Conservation (phyloP, 1,284 basidiomycete genomes). For the Inonotus hispidus region DNA sequence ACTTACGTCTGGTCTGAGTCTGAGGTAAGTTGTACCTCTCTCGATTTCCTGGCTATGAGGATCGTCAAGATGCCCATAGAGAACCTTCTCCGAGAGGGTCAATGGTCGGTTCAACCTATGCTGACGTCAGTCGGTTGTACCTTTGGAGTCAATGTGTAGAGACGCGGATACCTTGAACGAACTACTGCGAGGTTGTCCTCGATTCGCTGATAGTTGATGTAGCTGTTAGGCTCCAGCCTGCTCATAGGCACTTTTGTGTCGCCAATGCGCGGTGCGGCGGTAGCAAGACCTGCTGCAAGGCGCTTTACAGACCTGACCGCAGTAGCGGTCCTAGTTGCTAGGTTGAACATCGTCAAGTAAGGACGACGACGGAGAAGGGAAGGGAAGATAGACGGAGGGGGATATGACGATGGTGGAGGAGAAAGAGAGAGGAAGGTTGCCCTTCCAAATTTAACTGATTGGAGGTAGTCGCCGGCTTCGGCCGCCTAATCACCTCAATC, state of each 20-base stretch:
- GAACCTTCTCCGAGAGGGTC: slow-evolving; percentile 96
- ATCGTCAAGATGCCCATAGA: slow-evolving; percentile 98
- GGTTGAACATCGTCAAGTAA: slow-evolving; percentile 64
- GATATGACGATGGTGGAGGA: slow-evolving; percentile 8
- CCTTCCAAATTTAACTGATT: neutral
- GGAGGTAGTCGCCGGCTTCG: slow-evolving; percentile 1
- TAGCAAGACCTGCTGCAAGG: slow-evolving; percentile 71
- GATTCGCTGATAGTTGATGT: slow-evolving; percentile 97
- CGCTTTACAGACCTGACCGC: slow-evolving; percentile 56
- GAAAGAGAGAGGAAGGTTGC: neutral
- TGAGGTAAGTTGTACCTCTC: slow-evolving; percentile 89
- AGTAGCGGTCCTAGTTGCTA: slow-evolving; percentile 54
- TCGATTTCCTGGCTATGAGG: slow-evolving; percentile 85
- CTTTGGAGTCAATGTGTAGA: neutral
- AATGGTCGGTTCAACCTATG: slow-evolving; percentile 85
- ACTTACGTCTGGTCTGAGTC: slow-evolving; percentile 91
- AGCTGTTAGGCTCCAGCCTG: slow-evolving; percentile 78
- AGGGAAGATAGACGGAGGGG: neutral
- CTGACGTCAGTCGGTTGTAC: slow-evolving; percentile 13
- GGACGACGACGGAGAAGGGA: slow-evolving; percentile 27
- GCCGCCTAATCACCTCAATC: slow-evolving; percentile 4
- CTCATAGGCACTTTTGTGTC: slow-evolving; percentile 94
- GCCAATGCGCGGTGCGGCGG: slow-evolving; percentile 74
- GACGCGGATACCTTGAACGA: slow-evolving; percentile 61
- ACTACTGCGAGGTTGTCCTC: slow-evolving; percentile 90